Percentiles rank a stretch among this genome's conserved stretches.
Evolutionary conservation across 139 green algal genomes (phyloP).

Genomic region (Coelastrella sp.): DNA sequence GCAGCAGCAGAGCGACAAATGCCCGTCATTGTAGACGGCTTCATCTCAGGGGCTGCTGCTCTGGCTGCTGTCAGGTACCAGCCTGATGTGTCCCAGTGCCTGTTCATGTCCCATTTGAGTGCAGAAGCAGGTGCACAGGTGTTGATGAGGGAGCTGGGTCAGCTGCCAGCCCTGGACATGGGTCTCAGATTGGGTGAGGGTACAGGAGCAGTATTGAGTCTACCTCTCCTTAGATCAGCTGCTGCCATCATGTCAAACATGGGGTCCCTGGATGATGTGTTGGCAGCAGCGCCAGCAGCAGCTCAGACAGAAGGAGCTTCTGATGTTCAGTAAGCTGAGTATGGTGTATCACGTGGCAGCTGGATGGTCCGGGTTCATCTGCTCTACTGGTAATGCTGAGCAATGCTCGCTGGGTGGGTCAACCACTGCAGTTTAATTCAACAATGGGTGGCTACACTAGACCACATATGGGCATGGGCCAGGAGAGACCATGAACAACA

Average conservation of each 20-base stretch:
- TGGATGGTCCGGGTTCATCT: not conserved
- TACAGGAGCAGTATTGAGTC: constrained; percentile 57
- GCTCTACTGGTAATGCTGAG: not conserved
- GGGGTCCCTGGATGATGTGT: constrained; percentile 53
- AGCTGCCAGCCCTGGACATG: constrained; percentile 54
- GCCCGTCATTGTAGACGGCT: constrained; percentile 59
- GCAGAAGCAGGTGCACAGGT: constrained; percentile 50
- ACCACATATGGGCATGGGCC: no score
- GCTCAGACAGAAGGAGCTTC: not conserved
- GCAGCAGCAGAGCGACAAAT: constrained; percentile 34
- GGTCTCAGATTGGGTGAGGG: constrained; percentile 62
- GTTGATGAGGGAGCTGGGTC: constrained; percentile 41
- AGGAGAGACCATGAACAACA: no score
- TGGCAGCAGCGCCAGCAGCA: constrained; percentile 18
- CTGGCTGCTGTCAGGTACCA: constrained; percentile 50
- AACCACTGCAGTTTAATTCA: not conserved
- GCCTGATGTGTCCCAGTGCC: constrained; percentile 13
- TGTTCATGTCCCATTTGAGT: constrained; percentile 61
- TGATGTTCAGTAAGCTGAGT: not conserved
- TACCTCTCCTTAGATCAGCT: constrained; percentile 59
- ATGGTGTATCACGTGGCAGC: not conserved
- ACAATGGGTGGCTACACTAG: no score
- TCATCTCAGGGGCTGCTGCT: constrained; percentile 57
- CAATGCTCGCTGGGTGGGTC: not conserved
- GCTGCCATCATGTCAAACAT: constrained; percentile 57